Evolutionary conservation across 345 rosid genomes (phyloP), one percentile per base, ranked within the genome.

Genomic region (Pugionium dolabratum): DNA sequence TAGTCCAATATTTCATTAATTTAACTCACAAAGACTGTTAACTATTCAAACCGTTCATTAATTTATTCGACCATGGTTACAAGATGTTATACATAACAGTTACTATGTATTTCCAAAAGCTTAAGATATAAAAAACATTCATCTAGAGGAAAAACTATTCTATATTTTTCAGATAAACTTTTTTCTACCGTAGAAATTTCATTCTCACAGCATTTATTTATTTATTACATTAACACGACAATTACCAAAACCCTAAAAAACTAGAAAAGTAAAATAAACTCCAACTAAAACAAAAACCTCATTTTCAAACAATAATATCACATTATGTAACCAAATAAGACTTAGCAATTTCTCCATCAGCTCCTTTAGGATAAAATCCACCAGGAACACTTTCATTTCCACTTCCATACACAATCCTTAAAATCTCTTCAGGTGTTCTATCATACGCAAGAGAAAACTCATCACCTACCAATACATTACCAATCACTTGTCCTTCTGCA

Each of bases 281-380:
- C 44, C 51, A 40, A 42, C 53, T 32, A 64, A 62, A 56, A 53
- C 69, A 66, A 43, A 37, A 37, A 34, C 39, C 35, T 28, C 56
- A 59, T 5, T 51, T 2, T 10, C 44, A 64, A 2, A n/a, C 46
- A 64, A 49, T 6, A 1, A 3, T 47, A 36, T 9, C 4, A 48
- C 43, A 50, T 63, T 27, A 9, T 37, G 36, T 6, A 49, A 4
- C 59, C 49, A 85, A 67, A 54, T 79, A 44, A 25, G 80, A 78
- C 55, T 40, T 76, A 7, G 96, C 92, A 56, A 89, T 80, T 0
- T 69, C 68, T 8, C 93, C 93, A 66, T 76, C 46, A 49, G 67
- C 92, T 45, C 90, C 96, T 7, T 73, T 71, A 9, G 92, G 96
- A 34, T 62, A 84, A 73, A 89, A 89, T 4, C 96, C 88, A 8